Percentiles rank a stretch among this genome's conserved stretches.
Evolutionary conservation across 129 eudicot species (phyloP).

Genomic region (Lonicera japonica): DNA sequence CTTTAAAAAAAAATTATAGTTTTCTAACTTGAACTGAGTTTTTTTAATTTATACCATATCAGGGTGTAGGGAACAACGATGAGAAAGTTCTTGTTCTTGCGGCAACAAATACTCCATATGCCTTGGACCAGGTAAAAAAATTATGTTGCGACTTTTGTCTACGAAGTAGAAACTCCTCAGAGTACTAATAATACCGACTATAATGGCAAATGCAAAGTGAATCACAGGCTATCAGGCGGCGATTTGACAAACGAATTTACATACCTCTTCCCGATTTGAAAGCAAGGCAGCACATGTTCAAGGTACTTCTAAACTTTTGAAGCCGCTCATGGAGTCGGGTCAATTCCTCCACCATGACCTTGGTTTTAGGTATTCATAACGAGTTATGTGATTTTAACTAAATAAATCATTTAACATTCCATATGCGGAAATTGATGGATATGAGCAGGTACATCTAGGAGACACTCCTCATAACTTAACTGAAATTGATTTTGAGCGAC

Average conservation of each 20-base stretch:
- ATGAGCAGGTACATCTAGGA: conserved; percentile 47
- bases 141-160: background rate
- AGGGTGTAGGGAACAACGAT: conserved; percentile 70
- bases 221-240: conserved; percentile 48
- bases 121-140: conserved; percentile 56
- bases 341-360: background rate
- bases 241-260: conserved; percentile 54
- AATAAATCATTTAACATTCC: background rate
- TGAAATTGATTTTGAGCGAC: conserved; percentile 50
- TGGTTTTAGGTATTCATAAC: too few species aligned
- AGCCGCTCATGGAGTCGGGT: too few species aligned
- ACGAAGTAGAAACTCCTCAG: background rate
- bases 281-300: conserved; percentile 65
- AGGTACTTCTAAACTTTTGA: conserved; percentile 20
- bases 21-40: background rate
- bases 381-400: background rate
- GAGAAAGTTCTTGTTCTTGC: conserved; percentile 70
- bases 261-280: conserved; percentile 55
- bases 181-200: background rate
- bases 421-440: background rate
- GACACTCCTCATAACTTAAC: conserved; percentile 49
- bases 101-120: conserved; percentile 72
- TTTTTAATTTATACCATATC: too few species aligned
- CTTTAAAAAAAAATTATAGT: too few species aligned
- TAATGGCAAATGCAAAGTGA: conserved; percentile 4